Conservation (phyloP, 306 rosid genomes). For the Casuarina equisetifolia region DNA sequence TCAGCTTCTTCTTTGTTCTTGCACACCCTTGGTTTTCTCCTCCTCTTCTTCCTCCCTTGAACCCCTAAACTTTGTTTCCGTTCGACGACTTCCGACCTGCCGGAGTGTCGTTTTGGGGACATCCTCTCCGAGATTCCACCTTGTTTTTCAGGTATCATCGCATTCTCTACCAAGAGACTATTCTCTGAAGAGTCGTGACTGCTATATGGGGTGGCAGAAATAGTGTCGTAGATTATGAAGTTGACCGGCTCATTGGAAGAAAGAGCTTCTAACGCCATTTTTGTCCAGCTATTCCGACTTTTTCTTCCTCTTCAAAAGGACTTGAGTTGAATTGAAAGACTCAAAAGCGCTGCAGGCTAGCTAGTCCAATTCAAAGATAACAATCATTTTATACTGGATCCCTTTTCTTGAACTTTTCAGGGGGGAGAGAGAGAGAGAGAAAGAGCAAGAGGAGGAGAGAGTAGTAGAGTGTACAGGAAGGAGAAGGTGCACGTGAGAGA, state of each 20-base stretch:
- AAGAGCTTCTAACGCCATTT: slow-evolving; percentile 71
- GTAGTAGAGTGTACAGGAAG: slow-evolving; percentile 42
- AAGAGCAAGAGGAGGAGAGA: slow-evolving; percentile 46
- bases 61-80: slow-evolving; percentile 25
- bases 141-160: slow-evolving; percentile 21
- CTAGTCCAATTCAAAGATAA: slow-evolving; percentile 9
- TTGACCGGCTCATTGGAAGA: slow-evolving; percentile 63
- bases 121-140: slow-evolving; percentile 10
- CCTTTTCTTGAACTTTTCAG: not conserved
- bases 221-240: slow-evolving; percentile 76
- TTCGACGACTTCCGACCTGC: slow-evolving; percentile 18
- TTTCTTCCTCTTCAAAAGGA: not conserved
- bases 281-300: not conserved
- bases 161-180: slow-evolving; percentile 31
- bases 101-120: slow-evolving; percentile 27
- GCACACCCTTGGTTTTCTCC: slow-evolving; percentile 67
- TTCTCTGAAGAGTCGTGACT: slow-evolving; percentile 33
- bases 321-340: not conserved
- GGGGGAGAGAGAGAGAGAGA: slow-evolving; percentile 19
- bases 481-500: slow-evolving; percentile 62
- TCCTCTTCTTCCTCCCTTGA: slow-evolving; percentile 68
- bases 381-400: slow-evolving; percentile 39
- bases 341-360: not conserved
- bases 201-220: slow-evolving; percentile 64
- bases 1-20: slow-evolving; percentile 93